phyloP scores from a whole-genome alignment of 2,329 filamentous ascomycete genomes.

The Davidsoniella neocaledoniae region DNA sequence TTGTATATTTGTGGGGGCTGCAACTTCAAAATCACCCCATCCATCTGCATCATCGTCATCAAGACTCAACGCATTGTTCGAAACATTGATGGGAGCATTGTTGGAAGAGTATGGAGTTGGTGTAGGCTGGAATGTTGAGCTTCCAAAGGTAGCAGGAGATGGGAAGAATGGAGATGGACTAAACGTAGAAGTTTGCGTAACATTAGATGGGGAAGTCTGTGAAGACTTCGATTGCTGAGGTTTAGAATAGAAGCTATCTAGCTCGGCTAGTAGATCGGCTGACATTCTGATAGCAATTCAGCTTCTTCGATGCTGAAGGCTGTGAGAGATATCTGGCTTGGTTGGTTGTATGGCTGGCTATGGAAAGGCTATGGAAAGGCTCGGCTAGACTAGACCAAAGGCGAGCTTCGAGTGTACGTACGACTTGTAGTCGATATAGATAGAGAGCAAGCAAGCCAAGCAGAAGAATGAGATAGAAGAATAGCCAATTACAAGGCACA shows the following conservation, averaged over 20 bases:
- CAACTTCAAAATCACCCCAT: conserved; percentile 53
- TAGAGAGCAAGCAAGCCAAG: too few relatives aligned
- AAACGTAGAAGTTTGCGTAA: background rate
- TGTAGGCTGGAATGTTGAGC: conserved; percentile 13
- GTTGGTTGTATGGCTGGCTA: too few relatives aligned
- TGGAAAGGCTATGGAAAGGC: too few relatives aligned
- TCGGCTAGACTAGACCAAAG: too few relatives aligned
- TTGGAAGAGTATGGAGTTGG: background rate
- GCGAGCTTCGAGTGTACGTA: too few relatives aligned
- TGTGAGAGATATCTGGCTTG: too few relatives aligned
- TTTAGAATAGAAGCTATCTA: conserved; percentile 31
- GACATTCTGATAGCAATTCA: conserved; percentile 30
- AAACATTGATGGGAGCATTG: background rate
- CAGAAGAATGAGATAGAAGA: too few relatives aligned
- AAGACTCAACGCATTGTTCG: background rate
- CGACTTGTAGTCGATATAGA: too few relatives aligned
- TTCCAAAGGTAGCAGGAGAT: conserved; percentile 14
- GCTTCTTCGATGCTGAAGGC: too few relatives aligned
- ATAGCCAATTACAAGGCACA: too few relatives aligned
- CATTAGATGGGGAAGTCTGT: background rate
- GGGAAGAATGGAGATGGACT: background rate
- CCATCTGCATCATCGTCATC: conserved; percentile 38
- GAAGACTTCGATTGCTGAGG: conserved; percentile 14
- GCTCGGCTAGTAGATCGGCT: conserved; percentile 48
- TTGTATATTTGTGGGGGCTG: conserved; percentile 15